Evolutionary conservation across 495 filamentous ascomycete genomes (phyloP).

Genomic region (Daldinia vernicosa): DNA sequence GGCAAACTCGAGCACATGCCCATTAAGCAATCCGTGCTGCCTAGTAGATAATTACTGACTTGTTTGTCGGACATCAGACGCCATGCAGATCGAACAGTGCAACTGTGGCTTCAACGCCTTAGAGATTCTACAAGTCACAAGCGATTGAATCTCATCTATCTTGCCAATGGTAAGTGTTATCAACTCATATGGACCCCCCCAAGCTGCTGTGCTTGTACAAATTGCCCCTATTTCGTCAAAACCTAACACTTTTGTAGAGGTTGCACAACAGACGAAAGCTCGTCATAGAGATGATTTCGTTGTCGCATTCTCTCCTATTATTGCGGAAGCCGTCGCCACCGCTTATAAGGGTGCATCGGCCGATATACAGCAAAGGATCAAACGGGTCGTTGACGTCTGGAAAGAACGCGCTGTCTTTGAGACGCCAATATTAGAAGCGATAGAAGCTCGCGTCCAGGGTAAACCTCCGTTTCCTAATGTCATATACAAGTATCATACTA

Average conservation of each 20-base stretch:
- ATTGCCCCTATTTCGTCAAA: constrained; percentile 5
- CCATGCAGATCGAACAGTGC: constrained; percentile 86
- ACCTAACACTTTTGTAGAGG: constrained; percentile 67
- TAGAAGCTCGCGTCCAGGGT: constrained; percentile 84
- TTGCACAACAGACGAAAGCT: constrained; percentile 92
- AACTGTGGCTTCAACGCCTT: constrained; percentile 87
- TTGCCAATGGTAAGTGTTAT: constrained; percentile 81
- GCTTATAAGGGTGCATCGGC: constrained; percentile 87
- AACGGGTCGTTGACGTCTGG: constrained; percentile 94
- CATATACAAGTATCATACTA: neutral
- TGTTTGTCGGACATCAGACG: constrained; percentile 63
- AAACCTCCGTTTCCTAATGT: constrained; percentile 30
- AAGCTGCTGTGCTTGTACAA: constrained; percentile 24
- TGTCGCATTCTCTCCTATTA: constrained; percentile 86
- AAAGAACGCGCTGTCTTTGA: constrained; percentile 88
- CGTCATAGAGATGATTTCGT: constrained; percentile 91
- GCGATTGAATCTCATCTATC: constrained; percentile 89
- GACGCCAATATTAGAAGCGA: constrained; percentile 72
- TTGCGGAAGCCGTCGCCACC: constrained; percentile 81
- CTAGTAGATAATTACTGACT: constrained; percentile 24
- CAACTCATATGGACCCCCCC: constrained; percentile 4
- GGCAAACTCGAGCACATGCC: constrained; percentile 30
- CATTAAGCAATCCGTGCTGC: neutral
- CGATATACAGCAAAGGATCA: constrained; percentile 87
- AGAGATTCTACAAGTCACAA: constrained; percentile 85